Conservation (phyloP, 805 yeast species). For the Lachancea nothofagi region DNA sequence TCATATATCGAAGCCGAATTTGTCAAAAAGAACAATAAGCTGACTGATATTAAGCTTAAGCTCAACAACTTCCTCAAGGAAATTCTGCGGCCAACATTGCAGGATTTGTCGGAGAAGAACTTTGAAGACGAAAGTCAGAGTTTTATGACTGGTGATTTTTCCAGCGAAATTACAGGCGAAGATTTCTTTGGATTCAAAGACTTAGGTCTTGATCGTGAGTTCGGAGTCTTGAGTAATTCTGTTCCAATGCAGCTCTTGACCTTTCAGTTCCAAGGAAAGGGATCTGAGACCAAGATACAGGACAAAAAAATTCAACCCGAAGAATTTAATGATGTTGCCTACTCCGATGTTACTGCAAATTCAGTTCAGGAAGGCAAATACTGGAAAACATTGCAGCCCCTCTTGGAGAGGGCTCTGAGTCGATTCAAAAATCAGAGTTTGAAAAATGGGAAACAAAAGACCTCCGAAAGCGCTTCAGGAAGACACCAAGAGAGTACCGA, state of each 20-base stretch:
- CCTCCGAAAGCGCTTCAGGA: slow-evolving; percentile 21
- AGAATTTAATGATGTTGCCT: slow-evolving; percentile 55
- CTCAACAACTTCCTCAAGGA: slow-evolving; percentile 71
- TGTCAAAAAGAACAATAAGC: slow-evolving; percentile 59
- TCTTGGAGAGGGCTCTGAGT: slow-evolving; percentile 39
- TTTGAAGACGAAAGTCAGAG: slow-evolving; percentile 91
- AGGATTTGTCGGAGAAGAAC: slow-evolving; percentile 67
- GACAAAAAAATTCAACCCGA: slow-evolving; percentile 53
- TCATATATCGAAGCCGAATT: slow-evolving; percentile 69
- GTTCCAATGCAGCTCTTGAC: slow-evolving; percentile 80
- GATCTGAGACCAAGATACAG: slow-evolving; percentile 52
- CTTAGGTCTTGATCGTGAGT: slow-evolving; percentile 87
- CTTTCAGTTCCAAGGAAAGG: slow-evolving; percentile 54
- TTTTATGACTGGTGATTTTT: slow-evolving; percentile 90
- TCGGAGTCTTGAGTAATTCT: slow-evolving; percentile 73
- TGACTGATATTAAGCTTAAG: slow-evolving; percentile 61
- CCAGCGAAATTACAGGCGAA: slow-evolving; percentile 82
- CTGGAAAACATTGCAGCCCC: slow-evolving; percentile 53
- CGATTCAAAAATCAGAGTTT: slow-evolving; percentile 40
- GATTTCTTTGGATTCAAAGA: slow-evolving; percentile 97
- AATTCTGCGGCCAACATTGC: slow-evolving; percentile 70
- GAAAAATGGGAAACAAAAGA: slow-evolving; percentile 37
- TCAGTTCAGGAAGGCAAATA: slow-evolving; percentile 44
- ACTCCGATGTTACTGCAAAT: slow-evolving; percentile 46
- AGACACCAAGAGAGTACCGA: slow-evolving; percentile 28